A percentile compares a stretch with the other conserved stretches of the same genome.
These are phyloP conservation scores for Neurospora intermedia DNA, from an alignment of 495 filamentous ascomycete genomes.

Conservation along the genomic window DNA sequence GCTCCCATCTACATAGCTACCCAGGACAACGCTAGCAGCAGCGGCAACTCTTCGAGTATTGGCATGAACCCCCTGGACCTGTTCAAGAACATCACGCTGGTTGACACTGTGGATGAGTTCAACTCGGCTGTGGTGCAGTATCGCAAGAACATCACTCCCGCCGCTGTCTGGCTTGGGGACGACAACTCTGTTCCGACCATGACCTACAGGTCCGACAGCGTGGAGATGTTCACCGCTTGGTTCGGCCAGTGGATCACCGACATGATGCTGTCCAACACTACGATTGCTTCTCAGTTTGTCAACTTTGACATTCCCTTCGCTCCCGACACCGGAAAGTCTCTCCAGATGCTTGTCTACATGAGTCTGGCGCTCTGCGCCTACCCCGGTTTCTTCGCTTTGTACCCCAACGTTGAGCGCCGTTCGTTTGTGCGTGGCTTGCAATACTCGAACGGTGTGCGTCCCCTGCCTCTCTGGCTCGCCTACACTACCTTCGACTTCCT, in stretches of 20 bases:
- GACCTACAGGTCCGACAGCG: slow-evolving; percentile 45
- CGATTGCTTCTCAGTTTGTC: slow-evolving; percentile 55
- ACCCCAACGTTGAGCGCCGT: slow-evolving; percentile 70
- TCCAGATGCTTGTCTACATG: slow-evolving; percentile 72
- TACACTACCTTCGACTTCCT: slow-evolving; percentile 71
- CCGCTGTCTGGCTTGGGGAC: slow-evolving; percentile 63
- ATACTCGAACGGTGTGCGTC: slow-evolving; percentile 74
- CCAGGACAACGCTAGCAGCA: slow-evolving; percentile 4
- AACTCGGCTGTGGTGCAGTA: slow-evolving; percentile 48
- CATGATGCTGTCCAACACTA: slow-evolving; percentile 50
- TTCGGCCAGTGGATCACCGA: slow-evolving; percentile 65
- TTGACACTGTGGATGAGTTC: slow-evolving; percentile 57
- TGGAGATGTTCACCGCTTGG: slow-evolving; percentile 38
- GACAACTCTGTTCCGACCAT: slow-evolving; percentile 44
- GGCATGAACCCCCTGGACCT: slow-evolving; percentile 13
- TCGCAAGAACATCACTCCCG: slow-evolving; percentile 58
- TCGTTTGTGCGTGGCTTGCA: slow-evolving; percentile 70
- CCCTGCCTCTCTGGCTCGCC: slow-evolving; percentile 64
- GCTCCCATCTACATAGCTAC: slow-evolving; percentile 22
- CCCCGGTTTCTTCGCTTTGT: slow-evolving; percentile 77
- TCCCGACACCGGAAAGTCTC: slow-evolving; percentile 52
- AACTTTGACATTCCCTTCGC: slow-evolving; percentile 60
- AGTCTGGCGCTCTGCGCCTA: slow-evolving; percentile 64
- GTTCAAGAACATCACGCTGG: slow-evolving; percentile 40
- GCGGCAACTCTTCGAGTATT: neutral